phyloP scores from a whole-genome alignment of 1,284 basidiomycete genomes.

The Rhodotorula glutinis region DNA sequence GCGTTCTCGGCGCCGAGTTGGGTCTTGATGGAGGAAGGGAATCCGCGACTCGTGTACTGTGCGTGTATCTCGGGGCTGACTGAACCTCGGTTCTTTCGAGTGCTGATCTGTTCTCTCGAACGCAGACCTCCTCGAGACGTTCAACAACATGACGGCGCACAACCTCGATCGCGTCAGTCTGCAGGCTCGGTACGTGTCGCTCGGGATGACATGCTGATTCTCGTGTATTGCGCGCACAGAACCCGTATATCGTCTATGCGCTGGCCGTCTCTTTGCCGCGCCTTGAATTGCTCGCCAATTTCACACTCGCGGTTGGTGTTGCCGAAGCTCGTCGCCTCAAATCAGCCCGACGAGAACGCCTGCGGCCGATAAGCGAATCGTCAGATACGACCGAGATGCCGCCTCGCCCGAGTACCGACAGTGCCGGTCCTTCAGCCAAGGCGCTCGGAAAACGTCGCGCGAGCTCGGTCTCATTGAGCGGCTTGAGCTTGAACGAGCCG shows the following conservation, averaged over 20 bases:
- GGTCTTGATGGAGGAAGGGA: slow-evolving; percentile 85
- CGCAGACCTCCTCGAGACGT: slow-evolving; percentile 70
- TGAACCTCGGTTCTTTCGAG: background rate
- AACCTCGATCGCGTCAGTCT: slow-evolving; percentile 40
- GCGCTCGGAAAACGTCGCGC: slow-evolving; percentile 78
- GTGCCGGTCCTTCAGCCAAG: slow-evolving; percentile 58
- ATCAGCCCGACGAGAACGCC: slow-evolving; percentile 65
- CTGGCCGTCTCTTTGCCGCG: slow-evolving; percentile 74
- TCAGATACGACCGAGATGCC: background rate
- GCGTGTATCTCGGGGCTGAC: slow-evolving; percentile 55
- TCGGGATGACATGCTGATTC: too few relatives aligned
- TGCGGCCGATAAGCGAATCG: slow-evolving; percentile 1
- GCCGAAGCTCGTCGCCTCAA: slow-evolving; percentile 72
- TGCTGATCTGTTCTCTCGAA: background rate
- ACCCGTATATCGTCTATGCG: slow-evolving; percentile 83
- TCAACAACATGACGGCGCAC: slow-evolving; percentile 70
- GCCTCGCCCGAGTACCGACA: background rate
- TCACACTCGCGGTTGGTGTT: slow-evolving; percentile 76
- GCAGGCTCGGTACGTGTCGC: too few relatives aligned
- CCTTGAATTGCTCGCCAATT: slow-evolving; percentile 83
- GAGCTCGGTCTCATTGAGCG: slow-evolving; percentile 40
- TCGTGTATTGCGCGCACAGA: slow-evolving; percentile 57
- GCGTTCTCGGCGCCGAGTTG: slow-evolving; percentile 86
- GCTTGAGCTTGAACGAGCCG: slow-evolving; percentile 50
- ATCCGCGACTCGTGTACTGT: slow-evolving; percentile 86